phyloP scores from a whole-genome alignment of 2,329 filamentous ascomycete species.

The Verticillium albo-atrum region DNA sequence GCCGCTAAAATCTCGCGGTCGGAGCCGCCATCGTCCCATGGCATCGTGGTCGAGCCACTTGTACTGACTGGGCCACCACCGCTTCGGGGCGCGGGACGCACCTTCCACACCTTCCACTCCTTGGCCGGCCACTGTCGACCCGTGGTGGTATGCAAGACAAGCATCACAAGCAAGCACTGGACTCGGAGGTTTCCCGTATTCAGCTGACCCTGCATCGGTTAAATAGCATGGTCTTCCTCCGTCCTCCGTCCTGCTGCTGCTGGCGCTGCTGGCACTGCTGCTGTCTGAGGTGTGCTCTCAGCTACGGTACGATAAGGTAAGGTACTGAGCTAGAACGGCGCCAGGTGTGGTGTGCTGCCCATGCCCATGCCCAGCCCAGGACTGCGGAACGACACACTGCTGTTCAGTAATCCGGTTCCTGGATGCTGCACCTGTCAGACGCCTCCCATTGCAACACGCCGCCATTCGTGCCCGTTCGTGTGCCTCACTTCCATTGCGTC shows the following conservation, averaged over 20 bases:
- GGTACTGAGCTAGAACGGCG: too few relatives aligned
- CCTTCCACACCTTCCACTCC: neutral
- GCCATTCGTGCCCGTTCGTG: neutral
- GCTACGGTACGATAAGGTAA: too few relatives aligned
- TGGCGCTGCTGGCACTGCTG: too few relatives aligned
- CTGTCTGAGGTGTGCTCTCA: too few relatives aligned
- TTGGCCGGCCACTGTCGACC: too few relatives aligned
- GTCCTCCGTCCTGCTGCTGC: too few relatives aligned
- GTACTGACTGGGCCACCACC: neutral
- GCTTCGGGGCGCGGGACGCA: neutral
- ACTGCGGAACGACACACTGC: too few relatives aligned
- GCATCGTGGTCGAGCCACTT: neutral
- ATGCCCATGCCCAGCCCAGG: too few relatives aligned
- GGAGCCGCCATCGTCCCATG: neutral
- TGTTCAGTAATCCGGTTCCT: neutral
- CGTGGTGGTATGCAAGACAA: neutral
- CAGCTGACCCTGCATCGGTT: neutral
- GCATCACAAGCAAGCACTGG: neutral
- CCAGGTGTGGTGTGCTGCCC: too few relatives aligned
- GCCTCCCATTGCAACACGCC: neutral
- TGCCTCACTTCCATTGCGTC: neutral
- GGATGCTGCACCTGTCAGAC: neutral
- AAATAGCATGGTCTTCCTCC: neutral
- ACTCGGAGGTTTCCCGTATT: neutral
- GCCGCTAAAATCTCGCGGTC: constrained; percentile 7